Conservation (phyloP, 129 eudicot species). For the Calendula officinalis region DNA sequence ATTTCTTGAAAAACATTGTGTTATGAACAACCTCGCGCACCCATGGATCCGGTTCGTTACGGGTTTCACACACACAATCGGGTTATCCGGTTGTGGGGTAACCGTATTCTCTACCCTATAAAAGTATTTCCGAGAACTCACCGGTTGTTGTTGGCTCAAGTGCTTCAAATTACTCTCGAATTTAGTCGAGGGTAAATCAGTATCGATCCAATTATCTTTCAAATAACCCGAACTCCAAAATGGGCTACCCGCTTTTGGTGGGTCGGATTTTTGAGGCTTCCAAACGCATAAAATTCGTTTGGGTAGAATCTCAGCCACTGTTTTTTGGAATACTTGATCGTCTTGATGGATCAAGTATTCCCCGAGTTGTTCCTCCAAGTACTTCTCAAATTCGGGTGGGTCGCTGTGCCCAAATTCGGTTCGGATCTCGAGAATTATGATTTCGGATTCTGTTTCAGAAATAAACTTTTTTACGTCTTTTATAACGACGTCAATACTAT, state of each 20-base stretch:
- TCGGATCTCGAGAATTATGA: slow-evolving; percentile 82
- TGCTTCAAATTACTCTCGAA: slow-evolving; percentile 84
- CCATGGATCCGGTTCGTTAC: slow-evolving; percentile 81
- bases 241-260: slow-evolving; percentile 67
- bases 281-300: slow-evolving; percentile 80
- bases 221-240: slow-evolving; percentile 71
- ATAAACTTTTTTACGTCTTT: slow-evolving; percentile 68
- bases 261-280: slow-evolving; percentile 84
- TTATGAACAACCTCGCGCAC: slow-evolving; percentile 66
- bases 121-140: slow-evolving; percentile 55
- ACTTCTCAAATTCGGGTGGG: slow-evolving; percentile 89
- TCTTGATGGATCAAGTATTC: slow-evolving; percentile 80
- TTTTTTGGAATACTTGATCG: slow-evolving; percentile 68
- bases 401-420: slow-evolving; percentile 86
- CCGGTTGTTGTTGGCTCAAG: slow-evolving; percentile 60
- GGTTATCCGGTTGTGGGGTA: slow-evolving; percentile 91
- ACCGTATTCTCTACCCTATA: slow-evolving; percentile 96
- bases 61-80: slow-evolving; percentile 76
- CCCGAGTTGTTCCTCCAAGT: slow-evolving; percentile 70
- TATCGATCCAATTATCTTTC: slow-evolving; percentile 96
- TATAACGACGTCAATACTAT: slow-evolving; percentile 66
- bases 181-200: slow-evolving; percentile 79
- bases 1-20: slow-evolving; percentile 55
- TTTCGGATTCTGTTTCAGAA: slow-evolving; percentile 73
- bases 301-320: slow-evolving; percentile 70